Evolutionary conservation across 306 rosid genomes (phyloP).

Genomic region (Prunus kanzakura): DNA sequence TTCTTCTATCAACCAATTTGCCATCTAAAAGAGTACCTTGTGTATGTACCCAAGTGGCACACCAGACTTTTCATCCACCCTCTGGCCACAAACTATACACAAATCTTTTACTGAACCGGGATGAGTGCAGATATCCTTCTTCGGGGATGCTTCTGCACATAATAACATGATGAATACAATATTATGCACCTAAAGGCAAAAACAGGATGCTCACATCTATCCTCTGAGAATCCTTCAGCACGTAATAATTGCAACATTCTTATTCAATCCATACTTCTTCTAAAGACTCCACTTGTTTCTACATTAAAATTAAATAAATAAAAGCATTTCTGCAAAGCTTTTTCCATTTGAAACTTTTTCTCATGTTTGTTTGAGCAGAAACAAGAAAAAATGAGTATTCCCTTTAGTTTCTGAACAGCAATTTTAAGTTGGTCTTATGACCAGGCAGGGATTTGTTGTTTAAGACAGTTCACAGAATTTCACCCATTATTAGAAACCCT

Average conservation of each 20-base stretch:
- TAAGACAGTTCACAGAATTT: not conserved
- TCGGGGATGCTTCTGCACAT: slow-evolving; percentile 42
- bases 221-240: not conserved
- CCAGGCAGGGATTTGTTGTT: not conserved
- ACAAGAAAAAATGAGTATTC: not conserved
- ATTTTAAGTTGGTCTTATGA: too few relatives aligned
- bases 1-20: not conserved
- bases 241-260: too few relatives aligned
- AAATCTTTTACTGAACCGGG: slow-evolving; percentile 78
- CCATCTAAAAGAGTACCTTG: slow-evolving; percentile 48
- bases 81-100: slow-evolving; percentile 74
- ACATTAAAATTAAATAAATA: too few relatives aligned
- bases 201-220: not conserved
- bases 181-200: not conserved
- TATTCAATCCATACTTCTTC: too few relatives aligned
- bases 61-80: slow-evolving; percentile 63
- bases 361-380: not conserved
- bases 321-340: too few relatives aligned
- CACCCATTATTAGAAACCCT: not conserved
- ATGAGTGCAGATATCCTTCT: slow-evolving; percentile 52
- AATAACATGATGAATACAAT: not conserved
- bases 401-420: not conserved
- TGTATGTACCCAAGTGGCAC: slow-evolving; percentile 81
- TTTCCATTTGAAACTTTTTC: too few relatives aligned
- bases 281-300: too few relatives aligned